phyloP scores from a whole-genome alignment of 2,329 filamentous ascomycete genomes.

The Trichoderma endophyticum region DNA sequence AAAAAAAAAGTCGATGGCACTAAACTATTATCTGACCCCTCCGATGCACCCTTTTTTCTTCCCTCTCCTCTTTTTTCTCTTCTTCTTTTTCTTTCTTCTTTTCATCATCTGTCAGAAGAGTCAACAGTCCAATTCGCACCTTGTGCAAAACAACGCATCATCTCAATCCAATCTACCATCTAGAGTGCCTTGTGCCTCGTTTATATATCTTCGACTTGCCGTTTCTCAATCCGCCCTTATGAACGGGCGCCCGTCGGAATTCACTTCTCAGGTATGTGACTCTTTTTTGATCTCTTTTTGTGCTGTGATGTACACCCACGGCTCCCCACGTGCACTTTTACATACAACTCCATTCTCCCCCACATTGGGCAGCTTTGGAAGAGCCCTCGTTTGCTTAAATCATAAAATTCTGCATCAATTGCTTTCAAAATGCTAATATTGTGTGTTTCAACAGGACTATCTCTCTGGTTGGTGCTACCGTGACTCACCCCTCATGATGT shows the following conservation, averaged over 20 bases:
- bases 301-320: neutral
- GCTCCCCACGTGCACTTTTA: neutral
- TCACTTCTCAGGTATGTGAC: constrained; percentile 74
- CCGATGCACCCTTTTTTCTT: constrained; percentile 18
- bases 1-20: neutral
- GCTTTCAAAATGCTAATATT: constrained; percentile 4
- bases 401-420: neutral
- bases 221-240: constrained; percentile 64
- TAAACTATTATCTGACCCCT: constrained; percentile 3
- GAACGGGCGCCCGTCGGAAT: constrained; percentile 79
- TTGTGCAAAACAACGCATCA: neutral
- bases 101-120: constrained; percentile 17
- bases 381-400: neutral
- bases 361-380: neutral
- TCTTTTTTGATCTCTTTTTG: constrained; percentile 12
- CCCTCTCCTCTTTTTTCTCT: constrained; percentile 13
- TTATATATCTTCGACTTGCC: constrained; percentile 22
- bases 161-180: neutral
- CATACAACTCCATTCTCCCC: neutral
- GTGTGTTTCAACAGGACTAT: constrained; percentile 58
- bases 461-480: constrained; percentile 61
- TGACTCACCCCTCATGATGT: constrained; percentile 41
- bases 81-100: neutral
- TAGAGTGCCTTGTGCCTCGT: constrained; percentile 22
- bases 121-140: constrained; percentile 1